Evolutionary conservation across 768 basidiomycete genomes (phyloP).

Genomic region (Panus rudis): DNA sequence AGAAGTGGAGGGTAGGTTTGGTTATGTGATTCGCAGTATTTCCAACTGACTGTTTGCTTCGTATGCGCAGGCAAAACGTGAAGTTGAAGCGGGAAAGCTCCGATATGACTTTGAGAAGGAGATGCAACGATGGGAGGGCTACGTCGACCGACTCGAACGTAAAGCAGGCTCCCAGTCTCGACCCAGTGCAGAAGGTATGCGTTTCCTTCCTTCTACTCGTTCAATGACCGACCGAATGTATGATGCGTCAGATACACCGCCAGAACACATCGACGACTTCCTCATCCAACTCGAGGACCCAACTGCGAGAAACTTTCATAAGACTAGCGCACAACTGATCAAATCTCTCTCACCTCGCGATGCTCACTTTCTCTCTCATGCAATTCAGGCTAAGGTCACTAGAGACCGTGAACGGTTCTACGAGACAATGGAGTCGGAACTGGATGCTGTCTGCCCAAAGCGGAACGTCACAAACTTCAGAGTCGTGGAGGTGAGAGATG

Average conservation of each 20-base stretch:
- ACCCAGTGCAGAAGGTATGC: constrained; percentile 14
- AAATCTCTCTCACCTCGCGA: constrained; percentile 33
- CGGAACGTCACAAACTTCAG: constrained; percentile 74
- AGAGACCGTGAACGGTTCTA: constrained; percentile 42
- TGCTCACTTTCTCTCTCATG: constrained; percentile 57
- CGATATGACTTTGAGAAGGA: constrained; percentile 51
- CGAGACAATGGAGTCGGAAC: constrained; percentile 64
- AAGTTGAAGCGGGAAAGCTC: constrained; percentile 30
- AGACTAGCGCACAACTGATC: constrained; percentile 35
- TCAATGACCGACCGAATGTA: neutral
- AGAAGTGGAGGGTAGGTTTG: constrained; percentile 62
- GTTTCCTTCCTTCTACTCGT: neutral
- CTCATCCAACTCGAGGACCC: constrained; percentile 63
- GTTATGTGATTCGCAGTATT: neutral
- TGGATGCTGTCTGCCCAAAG: constrained; percentile 64
- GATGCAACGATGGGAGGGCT: constrained; percentile 44
- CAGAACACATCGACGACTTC: constrained; percentile 34
- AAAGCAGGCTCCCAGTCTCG: constrained; percentile 43
- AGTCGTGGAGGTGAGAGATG: constrained; percentile 62
- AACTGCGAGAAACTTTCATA: too few relatives aligned
- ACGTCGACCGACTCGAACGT: constrained; percentile 58
- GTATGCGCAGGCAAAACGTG: constrained; percentile 2
- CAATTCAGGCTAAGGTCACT: constrained; percentile 41
- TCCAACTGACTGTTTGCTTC: neutral
- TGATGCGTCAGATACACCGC: constrained; percentile 18